Base-by-base conservation (phyloP, 768 basidiomycete species). In the Boletus sp. region DNA sequence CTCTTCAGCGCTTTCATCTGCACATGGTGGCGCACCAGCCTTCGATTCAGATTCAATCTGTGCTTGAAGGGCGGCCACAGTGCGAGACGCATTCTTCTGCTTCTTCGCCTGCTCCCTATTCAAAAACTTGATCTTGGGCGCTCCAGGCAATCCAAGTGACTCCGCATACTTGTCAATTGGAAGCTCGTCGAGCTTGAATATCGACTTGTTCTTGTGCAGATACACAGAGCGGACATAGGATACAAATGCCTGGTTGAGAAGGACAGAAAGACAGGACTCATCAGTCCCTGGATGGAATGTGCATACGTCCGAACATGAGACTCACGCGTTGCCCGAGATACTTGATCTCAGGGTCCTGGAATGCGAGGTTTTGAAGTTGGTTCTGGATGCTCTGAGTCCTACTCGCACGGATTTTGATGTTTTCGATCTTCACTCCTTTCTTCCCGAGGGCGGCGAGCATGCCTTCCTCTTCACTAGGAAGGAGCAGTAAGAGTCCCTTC, bases 331-430 rank as follows among this genome's bases (percentile, higher is more conserved):
- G 96, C 10, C 89, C 97, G 10, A 99, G 83, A 71, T 98, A 97
- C 70, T 98, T 99, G 74, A 98, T 87, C 72, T 99, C 94, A 0
- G 94, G 92, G 56, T 95, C 94, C 75, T 94, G 86, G 76, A 98
- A 99, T 0, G 90, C 89, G 37, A 97, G 82, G 52, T 85, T 92
- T 73, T 99, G 97, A 45, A 98, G 78, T 71, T 94, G 90, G 61
- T 91, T 91, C 67, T 87, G 82, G 56, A 97, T 85, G 60, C 80
- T 85, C 65, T 87, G 84, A 45, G 90, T 90, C 76, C 95, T 97
- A 74, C 89, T 94, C 48, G 83, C 78, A 63, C 87, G 86, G 61
- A 95, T 88, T 73, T 96, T 97, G 75, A 96, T 94, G 69, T 85
- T 86, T 63, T 86, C 79, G 6, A 89, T 74, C 55, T 80, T 75